phyloP scores from a whole-genome alignment of 257 asterid species.

The Solanum sitiens region DNA sequence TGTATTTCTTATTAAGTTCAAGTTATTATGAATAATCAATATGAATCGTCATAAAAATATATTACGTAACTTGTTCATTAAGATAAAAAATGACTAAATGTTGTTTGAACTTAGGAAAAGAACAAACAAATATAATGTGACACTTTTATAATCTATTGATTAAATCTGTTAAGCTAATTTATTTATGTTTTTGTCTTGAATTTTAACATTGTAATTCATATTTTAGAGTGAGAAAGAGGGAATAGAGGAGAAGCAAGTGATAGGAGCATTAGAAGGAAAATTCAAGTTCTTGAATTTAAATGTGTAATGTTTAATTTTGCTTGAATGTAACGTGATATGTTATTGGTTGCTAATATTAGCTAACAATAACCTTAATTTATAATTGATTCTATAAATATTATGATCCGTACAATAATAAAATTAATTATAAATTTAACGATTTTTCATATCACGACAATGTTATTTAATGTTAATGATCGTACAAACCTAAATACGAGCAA shows the following conservation, averaged over 20 bases:
- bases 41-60: no score
- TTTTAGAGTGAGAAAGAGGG: background rate
- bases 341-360: background rate
- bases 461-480: background rate
- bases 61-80: no score
- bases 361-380: background rate
- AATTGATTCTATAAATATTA: background rate
- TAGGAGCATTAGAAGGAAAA: background rate
- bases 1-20: background rate
- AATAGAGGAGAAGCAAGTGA: background rate
- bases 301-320: background rate
- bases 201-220: background rate
- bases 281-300: background rate
- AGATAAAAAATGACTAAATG: background rate
- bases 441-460: no score
- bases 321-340: background rate
- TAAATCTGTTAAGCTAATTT: background rate
- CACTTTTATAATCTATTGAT: no score
- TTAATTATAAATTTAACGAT: background rate
- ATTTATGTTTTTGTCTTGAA: no score
- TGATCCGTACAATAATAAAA: background rate
- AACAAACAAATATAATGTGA: background rate
- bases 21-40: background rate
- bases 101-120: no score
- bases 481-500: background rate